Evolutionary conservation across 2,329 filamentous ascomycete genomes (phyloP).

Genomic region (Claviceps pazoutovae): DNA sequence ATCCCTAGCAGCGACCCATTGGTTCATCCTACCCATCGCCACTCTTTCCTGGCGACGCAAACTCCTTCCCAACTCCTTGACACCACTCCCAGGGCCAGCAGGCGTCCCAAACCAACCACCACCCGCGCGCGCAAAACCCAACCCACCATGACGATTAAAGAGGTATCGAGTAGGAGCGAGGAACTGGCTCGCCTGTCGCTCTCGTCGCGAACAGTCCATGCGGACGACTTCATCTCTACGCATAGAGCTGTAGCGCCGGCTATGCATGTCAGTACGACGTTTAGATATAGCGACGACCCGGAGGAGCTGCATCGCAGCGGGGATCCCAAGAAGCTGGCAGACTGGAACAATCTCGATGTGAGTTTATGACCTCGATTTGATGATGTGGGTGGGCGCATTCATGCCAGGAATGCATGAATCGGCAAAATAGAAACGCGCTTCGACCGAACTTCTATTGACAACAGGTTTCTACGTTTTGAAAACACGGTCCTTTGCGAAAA

Average conservation of each 20-base stretch:
- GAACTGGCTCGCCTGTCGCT: conserved; percentile 26
- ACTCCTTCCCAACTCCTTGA: too few species aligned
- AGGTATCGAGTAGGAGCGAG: neutral
- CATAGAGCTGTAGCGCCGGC: conserved; percentile 75
- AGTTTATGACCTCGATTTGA: conserved; percentile 12
- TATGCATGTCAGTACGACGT: conserved; percentile 84
- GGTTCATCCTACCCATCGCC: too few species aligned
- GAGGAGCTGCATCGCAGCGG: conserved; percentile 35
- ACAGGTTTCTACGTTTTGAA: too few species aligned
- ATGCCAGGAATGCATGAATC: too few species aligned
- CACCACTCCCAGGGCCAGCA: too few species aligned
- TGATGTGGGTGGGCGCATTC: too few species aligned
- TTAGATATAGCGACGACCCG: conserved; percentile 64
- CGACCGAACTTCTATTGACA: too few species aligned
- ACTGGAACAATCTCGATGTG: conserved; percentile 42
- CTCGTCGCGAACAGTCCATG: conserved; percentile 65
- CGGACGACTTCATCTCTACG: conserved; percentile 62
- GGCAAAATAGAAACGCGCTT: too few species aligned
- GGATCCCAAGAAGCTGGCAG: conserved; percentile 29
- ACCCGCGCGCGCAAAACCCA: neutral
- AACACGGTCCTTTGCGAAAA: neutral
- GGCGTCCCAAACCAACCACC: neutral
- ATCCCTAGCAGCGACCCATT: too few species aligned
- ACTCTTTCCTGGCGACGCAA: too few species aligned
- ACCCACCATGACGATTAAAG: conserved; percentile 2